These are phyloP conservation scores for Acanthamoeba healyi DNA, from an alignment of 208 protist species.

Conservation along the genomic window DNA sequence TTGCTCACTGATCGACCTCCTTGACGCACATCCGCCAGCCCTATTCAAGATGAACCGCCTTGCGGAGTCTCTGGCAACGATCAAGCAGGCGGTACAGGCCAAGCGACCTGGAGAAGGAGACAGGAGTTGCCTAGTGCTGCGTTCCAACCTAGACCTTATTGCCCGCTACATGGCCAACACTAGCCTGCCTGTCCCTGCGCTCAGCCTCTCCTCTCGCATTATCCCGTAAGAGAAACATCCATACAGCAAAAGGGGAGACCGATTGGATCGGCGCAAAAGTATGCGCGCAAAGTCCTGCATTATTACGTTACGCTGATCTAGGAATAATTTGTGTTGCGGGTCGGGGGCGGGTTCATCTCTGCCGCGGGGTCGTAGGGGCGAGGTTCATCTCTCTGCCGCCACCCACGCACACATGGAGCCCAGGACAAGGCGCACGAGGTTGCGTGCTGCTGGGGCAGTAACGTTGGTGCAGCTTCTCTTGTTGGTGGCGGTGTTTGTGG, in stretches of 20 bases:
- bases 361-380: too few species aligned
- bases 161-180: constrained; percentile 1
- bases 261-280: too few species aligned
- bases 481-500: not conserved
- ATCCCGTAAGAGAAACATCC: too few species aligned
- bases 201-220: not conserved
- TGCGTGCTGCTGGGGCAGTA: not conserved
- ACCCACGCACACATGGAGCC: too few species aligned
- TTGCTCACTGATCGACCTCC: not conserved
- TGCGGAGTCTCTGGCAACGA: not conserved
- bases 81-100: not conserved
- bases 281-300: too few species aligned
- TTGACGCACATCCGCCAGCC: not conserved
- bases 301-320: too few species aligned
- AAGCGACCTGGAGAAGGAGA: not conserved
- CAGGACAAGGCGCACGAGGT: not conserved
- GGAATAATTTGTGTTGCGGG: too few species aligned
- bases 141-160: constrained; percentile 31
- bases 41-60: not conserved
- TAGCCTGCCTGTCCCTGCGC: not conserved
- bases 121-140: not conserved
- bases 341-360: too few species aligned
- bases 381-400: too few species aligned
- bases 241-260: too few species aligned
- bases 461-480: not conserved